Evolutionary conservation across 371 early-diverging fungal species (phyloP), one percentile per base, ranked within the genome.

Genomic region (Mycotypha africana): DNA sequence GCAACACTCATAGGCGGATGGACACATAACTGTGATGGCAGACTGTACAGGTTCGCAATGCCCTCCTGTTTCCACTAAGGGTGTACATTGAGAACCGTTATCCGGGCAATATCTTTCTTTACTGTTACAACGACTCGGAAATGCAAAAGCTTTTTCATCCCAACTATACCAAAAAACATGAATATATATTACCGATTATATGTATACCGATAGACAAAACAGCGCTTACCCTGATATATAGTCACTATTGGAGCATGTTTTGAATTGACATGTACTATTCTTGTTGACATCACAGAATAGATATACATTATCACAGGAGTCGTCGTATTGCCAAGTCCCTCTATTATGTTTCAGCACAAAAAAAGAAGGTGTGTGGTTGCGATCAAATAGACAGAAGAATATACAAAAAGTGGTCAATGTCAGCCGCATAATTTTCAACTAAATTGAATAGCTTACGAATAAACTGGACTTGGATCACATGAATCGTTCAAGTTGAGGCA

Each of bases 101-200:
- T 62, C 62, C 32, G 62, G 62, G 22, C 62, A 62, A 25, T 47
- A 62, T 3, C 35, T 48, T 8, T n/a, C n/a, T n/a, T 49, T 41
- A 36, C 41, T 49, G 23, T 42, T 49, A 34, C 62, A 62, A 37
- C 58, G 41, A 28, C 14, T 26, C 31, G 58, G 62, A 16, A 53
- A 43, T 14, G 41, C 22, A n/a, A 54, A 39, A 15, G 32, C 9
- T 6, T 31, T 17, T n/a, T 45, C 39, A 28, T 52, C 54, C 62
- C 53, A 53, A 12, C 54, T 53, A 25, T 31, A 28, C 30, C 6
- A 31, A n/a, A 44, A 31, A 30, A 17, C 15, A 4, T 36, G 28
- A 39, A 24, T 5, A 6, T n/a, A 1, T 20, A 6, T 16, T 31
- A 16, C n/a, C 9, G 0, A 30, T 9, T 12, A 12, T 34, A 10